phyloP scores from a whole-genome alignment of 495 filamentous ascomycete genomes.

The Penicillium roqueforti region DNA sequence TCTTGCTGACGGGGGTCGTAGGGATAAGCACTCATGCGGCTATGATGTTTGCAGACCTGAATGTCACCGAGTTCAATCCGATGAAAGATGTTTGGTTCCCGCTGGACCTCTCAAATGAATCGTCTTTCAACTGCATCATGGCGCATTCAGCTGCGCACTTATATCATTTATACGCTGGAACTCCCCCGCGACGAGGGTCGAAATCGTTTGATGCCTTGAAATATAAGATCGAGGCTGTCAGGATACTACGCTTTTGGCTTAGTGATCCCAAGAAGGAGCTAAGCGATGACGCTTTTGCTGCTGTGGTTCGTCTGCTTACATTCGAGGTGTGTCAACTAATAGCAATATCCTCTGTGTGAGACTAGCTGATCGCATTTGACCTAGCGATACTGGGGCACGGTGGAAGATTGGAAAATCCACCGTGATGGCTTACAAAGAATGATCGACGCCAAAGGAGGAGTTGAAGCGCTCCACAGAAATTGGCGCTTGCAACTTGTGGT shows the following conservation, averaged over 20 bases:
- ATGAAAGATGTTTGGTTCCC: constrained; percentile 35
- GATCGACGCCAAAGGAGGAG: constrained; percentile 28
- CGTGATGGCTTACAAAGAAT: constrained; percentile 27
- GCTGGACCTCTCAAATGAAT: constrained; percentile 28
- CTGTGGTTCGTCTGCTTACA: constrained; percentile 26
- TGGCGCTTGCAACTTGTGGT: constrained; percentile 29
- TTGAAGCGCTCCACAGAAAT: constrained; percentile 19
- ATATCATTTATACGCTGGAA: constrained; percentile 20
- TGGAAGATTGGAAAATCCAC: constrained; percentile 26
- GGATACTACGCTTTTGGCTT: constrained; percentile 23
- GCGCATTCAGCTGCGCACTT: constrained; percentile 29
- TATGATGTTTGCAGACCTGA: constrained; percentile 30
- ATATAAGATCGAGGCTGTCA: constrained; percentile 18
- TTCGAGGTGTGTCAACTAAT: constrained; percentile 21
- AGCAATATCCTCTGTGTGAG: not conserved
- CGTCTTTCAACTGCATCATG: constrained; percentile 30
- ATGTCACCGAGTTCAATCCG: constrained; percentile 24
- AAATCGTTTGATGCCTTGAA: constrained; percentile 12
- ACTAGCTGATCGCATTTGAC: constrained; percentile 2
- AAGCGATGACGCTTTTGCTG: constrained; percentile 26
- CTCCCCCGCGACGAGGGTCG: constrained; percentile 11
- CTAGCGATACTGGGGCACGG: constrained; percentile 31
- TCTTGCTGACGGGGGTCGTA: constrained; percentile 4
- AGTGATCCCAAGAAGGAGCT: constrained; percentile 22
- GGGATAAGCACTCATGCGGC: constrained; percentile 28